phyloP scores from a whole-genome alignment of 805 yeast genomes.

The Ogataea haglerorum region DNA sequence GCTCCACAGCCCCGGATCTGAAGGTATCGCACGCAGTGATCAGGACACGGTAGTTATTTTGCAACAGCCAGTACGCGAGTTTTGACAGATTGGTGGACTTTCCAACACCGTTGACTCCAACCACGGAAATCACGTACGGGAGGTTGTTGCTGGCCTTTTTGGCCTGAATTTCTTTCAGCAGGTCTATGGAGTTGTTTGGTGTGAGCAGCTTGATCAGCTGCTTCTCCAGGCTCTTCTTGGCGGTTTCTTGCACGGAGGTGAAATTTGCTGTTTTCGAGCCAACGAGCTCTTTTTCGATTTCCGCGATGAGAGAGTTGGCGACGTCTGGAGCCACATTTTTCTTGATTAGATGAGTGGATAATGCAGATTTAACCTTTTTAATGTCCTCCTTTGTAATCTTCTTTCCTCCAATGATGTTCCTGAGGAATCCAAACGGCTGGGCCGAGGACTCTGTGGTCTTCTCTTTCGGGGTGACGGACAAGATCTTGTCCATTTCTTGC shows the following conservation, averaged over 20 bases:
- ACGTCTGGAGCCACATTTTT: constrained; percentile 92
- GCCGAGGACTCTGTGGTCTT: constrained; percentile 25
- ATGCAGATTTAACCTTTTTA: constrained; percentile 56
- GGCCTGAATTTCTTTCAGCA: constrained; percentile 73
- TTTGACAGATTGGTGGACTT: constrained; percentile 94
- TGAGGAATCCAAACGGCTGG: constrained; percentile 56
- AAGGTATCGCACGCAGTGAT: constrained; percentile 98
- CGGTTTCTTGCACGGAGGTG: constrained; percentile 71
- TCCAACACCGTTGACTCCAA: constrained; percentile 98
- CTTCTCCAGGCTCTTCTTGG: constrained; percentile 59
- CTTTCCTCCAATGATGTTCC: constrained; percentile 65
- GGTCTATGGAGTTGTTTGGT: constrained; percentile 86
- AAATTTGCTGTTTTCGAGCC: constrained; percentile 72
- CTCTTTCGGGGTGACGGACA: constrained; percentile 24
- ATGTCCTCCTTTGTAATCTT: constrained; percentile 62
- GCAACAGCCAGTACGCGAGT: constrained; percentile 91
- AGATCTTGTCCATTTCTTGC: constrained; percentile 44
- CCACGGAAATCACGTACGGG: constrained; percentile 95
- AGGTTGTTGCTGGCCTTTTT: constrained; percentile 36
- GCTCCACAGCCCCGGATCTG: constrained; percentile 98
- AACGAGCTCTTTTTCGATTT: constrained; percentile 63
- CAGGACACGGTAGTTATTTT: constrained; percentile 79
- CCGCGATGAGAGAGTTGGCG: constrained; percentile 65
- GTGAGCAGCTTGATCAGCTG: constrained; percentile 74
- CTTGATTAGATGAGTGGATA: constrained; percentile 72